These are phyloP conservation scores for Cyberlindnera nakhonratchasimensis DNA, from an alignment of 805 yeast genomes.

Conservation along the genomic window DNA sequence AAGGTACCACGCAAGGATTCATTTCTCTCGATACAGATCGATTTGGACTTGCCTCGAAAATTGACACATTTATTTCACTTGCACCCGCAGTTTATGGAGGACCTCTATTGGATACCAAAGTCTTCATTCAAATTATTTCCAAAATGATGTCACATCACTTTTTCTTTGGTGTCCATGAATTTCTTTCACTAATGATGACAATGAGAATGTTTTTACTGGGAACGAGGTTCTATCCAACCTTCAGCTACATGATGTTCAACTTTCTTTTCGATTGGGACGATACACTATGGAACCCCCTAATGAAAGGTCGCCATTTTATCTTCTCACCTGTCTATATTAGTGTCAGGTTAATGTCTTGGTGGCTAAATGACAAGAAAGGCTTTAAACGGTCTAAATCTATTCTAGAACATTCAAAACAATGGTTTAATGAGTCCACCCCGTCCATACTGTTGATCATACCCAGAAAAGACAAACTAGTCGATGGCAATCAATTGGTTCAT, in stretches of 20 bases:
- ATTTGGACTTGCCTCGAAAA: constrained; percentile 45
- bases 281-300: constrained; percentile 61
- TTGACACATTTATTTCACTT: constrained; percentile 69
- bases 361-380: constrained; percentile 59
- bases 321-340: constrained; percentile 86
- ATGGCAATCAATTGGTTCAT: constrained; percentile 61
- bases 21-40: constrained; percentile 55
- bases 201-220: constrained; percentile 50
- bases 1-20: constrained; percentile 88
- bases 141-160: constrained; percentile 42
- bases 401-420: constrained; percentile 47
- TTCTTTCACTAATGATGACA: constrained; percentile 69
- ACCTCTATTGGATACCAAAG: constrained; percentile 55
- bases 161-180: constrained; percentile 75
- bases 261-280: constrained; percentile 88
- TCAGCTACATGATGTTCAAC: constrained; percentile 81
- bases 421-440: constrained; percentile 57
- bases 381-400: constrained; percentile 38
- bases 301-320: constrained; percentile 72
- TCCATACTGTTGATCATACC: constrained; percentile 67
- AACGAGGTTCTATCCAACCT: constrained; percentile 51
- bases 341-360: constrained; percentile 84
- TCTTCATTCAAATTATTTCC: constrained; percentile 63
- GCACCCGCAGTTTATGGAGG: constrained; percentile 96
- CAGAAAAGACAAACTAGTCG: constrained; percentile 70